Evolutionary conservation across 2,329 filamentous ascomycete species (phyloP).

Genomic region (Ustilaginoidea virens): DNA sequence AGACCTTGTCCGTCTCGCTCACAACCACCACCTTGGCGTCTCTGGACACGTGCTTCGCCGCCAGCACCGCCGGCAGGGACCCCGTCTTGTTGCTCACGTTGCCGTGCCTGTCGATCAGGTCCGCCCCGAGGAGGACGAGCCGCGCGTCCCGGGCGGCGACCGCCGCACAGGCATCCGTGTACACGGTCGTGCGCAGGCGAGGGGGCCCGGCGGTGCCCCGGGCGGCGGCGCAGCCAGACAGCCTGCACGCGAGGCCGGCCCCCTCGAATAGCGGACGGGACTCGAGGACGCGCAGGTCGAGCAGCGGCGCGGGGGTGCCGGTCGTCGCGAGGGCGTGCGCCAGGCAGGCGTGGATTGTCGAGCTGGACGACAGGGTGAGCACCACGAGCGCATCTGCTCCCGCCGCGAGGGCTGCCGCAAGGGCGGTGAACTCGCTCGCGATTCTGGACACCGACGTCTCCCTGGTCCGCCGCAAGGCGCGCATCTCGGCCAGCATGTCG

Average conservation of each 20-base stretch:
- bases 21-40: conserved; percentile 35
- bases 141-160: conserved; percentile 36
- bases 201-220: too few species aligned
- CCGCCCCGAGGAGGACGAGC: conserved; percentile 47
- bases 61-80: conserved; percentile 41
- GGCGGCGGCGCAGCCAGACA: conserved; percentile 24
- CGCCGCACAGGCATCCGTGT: conserved; percentile 44
- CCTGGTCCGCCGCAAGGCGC: too few species aligned
- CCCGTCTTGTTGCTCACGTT: conserved; percentile 54
- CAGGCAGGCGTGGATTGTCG: conserved; percentile 39
- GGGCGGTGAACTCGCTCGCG: too few species aligned
- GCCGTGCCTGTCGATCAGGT: conserved; percentile 40
- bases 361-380: conserved; percentile 47
- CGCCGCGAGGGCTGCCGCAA: too few species aligned
- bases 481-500: background rate
- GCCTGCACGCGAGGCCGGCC: conserved; percentile 32
- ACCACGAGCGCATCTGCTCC: conserved; percentile 23
- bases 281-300: conserved; percentile 48
- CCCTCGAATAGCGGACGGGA: conserved; percentile 54
- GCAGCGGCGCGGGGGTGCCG: conserved; percentile 27
- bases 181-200: conserved; percentile 30
- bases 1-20: conserved; percentile 45
- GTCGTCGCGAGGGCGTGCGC: conserved; percentile 43
- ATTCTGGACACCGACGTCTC: too few species aligned
- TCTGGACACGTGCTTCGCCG: conserved; percentile 32